Evolutionary conservation across 1,284 basidiomycete species (phyloP).

Genomic region (Marasmius oreades): DNA sequence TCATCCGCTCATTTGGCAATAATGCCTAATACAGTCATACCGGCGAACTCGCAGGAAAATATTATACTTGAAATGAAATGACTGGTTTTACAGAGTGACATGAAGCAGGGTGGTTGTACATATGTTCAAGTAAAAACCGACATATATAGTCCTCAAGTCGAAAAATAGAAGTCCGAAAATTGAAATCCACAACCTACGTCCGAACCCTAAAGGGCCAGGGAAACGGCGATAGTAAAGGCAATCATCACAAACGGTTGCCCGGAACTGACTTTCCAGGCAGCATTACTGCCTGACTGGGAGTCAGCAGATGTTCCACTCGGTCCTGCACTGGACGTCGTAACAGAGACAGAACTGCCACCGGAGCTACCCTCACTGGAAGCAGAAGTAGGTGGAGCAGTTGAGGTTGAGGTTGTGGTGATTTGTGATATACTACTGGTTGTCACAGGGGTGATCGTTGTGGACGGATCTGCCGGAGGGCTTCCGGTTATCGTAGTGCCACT

Average conservation of each 20-base stretch:
- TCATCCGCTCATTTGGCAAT: too few relatives aligned
- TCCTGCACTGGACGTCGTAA: background rate
- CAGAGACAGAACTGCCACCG: background rate
- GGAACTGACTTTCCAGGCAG: background rate
- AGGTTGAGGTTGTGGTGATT: background rate
- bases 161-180: too few relatives aligned
- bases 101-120: too few relatives aligned
- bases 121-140: too few relatives aligned
- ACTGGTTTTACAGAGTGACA: too few relatives aligned
- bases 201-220: background rate
- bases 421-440: background rate
- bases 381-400: background rate
- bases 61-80: too few relatives aligned
- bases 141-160: too few relatives aligned
- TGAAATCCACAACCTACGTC: background rate
- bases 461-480: background rate
- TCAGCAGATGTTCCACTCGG: background rate
- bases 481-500: slow-evolving; percentile 26
- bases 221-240: background rate
- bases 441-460: background rate
- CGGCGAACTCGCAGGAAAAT: too few relatives aligned
- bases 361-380: background rate
- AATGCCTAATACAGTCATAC: too few relatives aligned
- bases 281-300: background rate
- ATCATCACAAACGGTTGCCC: background rate